Base-by-base conservation (phyloP, 495 filamentous ascomycete species). In the Aspergillus carlsbadensis region DNA sequence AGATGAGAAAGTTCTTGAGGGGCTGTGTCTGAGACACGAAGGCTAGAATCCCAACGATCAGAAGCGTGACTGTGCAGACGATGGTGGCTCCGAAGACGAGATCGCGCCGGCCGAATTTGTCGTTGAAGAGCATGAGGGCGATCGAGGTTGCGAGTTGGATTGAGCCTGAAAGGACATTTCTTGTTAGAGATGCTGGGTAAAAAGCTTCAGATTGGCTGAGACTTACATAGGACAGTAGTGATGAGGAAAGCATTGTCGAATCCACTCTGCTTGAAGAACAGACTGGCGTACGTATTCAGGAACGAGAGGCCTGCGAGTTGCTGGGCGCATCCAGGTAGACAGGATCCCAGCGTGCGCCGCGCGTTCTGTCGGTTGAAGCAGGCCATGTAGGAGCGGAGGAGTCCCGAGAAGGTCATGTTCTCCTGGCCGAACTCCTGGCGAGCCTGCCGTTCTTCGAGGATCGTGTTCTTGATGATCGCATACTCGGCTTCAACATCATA, bases 401-500 rank as follows among this genome's bases (percentile, higher is more conserved):
- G 14, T 4, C 22, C 8, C 15, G 2, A 22, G 2, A 36, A 52
- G 11, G n/a, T 15, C 33, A 24, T 39, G 34, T 15, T 26, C 15
- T 21, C 29, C 20, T 52, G n/a, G 6, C 34, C 34, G 22, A 29
- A 39, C 8, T 52, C 48, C 17, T 39, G 18, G 15, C 48, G 48
- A 21, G 48, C 48, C 13, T 40, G 48, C 10, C 14, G 33, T 39
- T 52, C 35, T 10, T 20, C 48, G 7, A 52, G 18, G 39, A 52
- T 52, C 2, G 48, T 41, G 15, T 52, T 52, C 20, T 41, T 52
- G 1, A 52, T 52, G 34, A 52, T 52, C n/a, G 48, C 20, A 13
- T 52, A 52, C 17, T 41, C 48, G 35, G 34, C 37, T 59, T 69
- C 18, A 8, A 45, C 42, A 14, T 45, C 42, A 21, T 45, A 45